Evolutionary conservation across 805 yeast genomes (phyloP).

Genomic region (Sugiyamaella mastotermitis): DNA sequence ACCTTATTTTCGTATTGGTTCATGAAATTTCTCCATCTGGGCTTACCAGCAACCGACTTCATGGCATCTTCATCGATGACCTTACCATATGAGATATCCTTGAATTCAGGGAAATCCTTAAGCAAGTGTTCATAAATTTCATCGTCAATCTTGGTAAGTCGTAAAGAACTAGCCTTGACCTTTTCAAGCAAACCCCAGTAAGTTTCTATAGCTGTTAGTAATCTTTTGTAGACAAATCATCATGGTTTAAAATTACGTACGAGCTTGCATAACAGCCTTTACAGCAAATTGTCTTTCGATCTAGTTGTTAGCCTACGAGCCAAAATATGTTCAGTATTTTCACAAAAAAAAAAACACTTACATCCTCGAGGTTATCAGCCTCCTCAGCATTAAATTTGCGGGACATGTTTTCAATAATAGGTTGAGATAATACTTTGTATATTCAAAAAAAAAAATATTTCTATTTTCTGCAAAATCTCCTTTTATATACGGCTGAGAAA

Average conservation of each 20-base stretch:
- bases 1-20: slow-evolving; percentile 72
- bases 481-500: too few species aligned
- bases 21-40: slow-evolving; percentile 84
- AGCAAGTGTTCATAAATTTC: slow-evolving; percentile 37
- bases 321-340: background rate
- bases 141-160: slow-evolving; percentile 38
- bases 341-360: too few species aligned
- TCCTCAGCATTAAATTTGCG: slow-evolving; percentile 67
- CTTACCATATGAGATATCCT: slow-evolving; percentile 46
- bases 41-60: slow-evolving; percentile 76
- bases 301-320: slow-evolving; percentile 21
- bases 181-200: slow-evolving; percentile 78
- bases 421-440: too few species aligned
- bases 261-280: slow-evolving; percentile 92
- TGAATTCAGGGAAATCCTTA: slow-evolving; percentile 83
- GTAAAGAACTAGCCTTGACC: slow-evolving; percentile 62
- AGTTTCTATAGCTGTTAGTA: slow-evolving; percentile 38
- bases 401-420: slow-evolving; percentile 7
- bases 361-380: slow-evolving; percentile 90
- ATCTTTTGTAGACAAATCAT: background rate
- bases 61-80: slow-evolving; percentile 68
- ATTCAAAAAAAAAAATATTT: too few species aligned
- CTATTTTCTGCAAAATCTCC: too few species aligned
- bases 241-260: slow-evolving; percentile 5
- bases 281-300: slow-evolving; percentile 98